phyloP scores from a whole-genome alignment of 2,329 filamentous ascomycete genomes.

The Didymellaceae sp. region DNA sequence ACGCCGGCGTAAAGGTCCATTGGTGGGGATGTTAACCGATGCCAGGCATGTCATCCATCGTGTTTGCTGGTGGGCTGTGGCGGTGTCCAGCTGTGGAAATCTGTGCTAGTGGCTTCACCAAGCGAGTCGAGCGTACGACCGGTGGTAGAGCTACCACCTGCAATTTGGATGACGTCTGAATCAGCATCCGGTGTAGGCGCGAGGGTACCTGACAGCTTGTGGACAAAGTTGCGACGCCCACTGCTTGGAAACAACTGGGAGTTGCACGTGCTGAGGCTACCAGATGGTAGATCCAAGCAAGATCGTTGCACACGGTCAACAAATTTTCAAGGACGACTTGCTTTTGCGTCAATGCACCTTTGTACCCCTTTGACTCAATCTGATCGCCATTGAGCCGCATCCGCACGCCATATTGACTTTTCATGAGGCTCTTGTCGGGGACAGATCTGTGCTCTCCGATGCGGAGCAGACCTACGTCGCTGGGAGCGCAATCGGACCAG shows the following conservation, averaged over 20 bases:
- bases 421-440: constrained; percentile 7
- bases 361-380: constrained; percentile 5
- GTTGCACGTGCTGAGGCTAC: constrained; percentile 5
- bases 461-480: not conserved
- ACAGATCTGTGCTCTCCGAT: constrained; percentile 11
- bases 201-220: not conserved
- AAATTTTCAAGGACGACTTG: not conserved
- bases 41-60: too few species aligned
- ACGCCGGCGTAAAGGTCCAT: too few species aligned
- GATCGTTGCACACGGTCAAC: not conserved
- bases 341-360: not conserved
- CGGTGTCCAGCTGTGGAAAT: too few species aligned
- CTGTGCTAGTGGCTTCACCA: too few species aligned
- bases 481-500: not conserved
- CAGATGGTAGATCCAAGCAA: not conserved
- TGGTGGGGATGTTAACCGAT: too few species aligned
- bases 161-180: not conserved
- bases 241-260: not conserved
- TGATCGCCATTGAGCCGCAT: constrained; percentile 5
- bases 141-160: too few species aligned
- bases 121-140: too few species aligned
- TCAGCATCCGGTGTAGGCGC: not conserved
- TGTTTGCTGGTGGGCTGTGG: too few species aligned
- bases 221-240: constrained; percentile 2
- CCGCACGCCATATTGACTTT: constrained; percentile 12